phyloP scores from a whole-genome alignment of 139 green algal species.

The Volvox reticuliferus region DNA sequence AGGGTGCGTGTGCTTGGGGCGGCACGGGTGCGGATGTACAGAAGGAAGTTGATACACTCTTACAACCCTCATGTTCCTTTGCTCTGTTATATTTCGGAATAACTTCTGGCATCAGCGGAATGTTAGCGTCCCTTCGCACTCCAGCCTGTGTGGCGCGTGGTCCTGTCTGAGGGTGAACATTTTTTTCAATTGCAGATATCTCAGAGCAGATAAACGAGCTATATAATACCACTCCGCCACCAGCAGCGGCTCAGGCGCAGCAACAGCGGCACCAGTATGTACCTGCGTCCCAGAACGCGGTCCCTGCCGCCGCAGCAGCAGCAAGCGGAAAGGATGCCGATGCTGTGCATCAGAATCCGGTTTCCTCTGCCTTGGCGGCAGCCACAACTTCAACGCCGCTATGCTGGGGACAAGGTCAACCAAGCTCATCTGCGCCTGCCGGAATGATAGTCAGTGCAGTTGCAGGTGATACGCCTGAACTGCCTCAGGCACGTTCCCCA shows the following conservation, averaged over 20 bases:
- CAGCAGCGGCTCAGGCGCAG: not conserved
- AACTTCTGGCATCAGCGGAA: too few species aligned
- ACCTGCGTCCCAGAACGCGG: not conserved
- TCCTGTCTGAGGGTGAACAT: not conserved
- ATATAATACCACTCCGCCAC: not conserved
- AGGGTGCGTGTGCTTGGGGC: not conserved
- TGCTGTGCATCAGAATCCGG: not conserved
- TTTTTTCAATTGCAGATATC: constrained; percentile 15
- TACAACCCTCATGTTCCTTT: too few species aligned
- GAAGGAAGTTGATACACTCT: too few species aligned
- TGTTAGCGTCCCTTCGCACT: too few species aligned
- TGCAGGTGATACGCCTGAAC: not conserved
- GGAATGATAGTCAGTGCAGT: not conserved
- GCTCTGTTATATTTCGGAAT: too few species aligned
- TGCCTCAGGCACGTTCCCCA: not conserved
- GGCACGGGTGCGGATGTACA: too few species aligned
- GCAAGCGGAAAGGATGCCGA: not conserved
- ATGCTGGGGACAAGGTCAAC: not conserved
- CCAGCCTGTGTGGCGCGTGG: too few species aligned
- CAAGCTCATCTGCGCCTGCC: not conserved
- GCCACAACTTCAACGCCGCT: not conserved
- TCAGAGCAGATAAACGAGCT: constrained; percentile 40
- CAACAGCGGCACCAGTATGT: not conserved
- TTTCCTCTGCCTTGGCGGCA: not conserved
- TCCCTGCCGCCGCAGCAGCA: not conserved